Base-by-base conservation (phyloP, 352 stramenopile species). In the Salisapilia sapeloensis region DNA sequence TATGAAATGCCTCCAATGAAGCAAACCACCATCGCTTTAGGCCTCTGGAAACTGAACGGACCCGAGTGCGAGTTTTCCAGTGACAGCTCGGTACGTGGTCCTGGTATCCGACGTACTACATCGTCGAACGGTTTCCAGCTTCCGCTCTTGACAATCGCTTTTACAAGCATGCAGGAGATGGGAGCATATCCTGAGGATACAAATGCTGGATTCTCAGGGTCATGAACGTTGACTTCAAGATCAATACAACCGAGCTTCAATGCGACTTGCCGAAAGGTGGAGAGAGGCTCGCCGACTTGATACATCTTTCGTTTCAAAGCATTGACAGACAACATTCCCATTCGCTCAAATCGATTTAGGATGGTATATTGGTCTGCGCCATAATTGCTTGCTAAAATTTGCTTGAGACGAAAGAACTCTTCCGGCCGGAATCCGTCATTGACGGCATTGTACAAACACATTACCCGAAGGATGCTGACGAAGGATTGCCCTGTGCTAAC, bases 141-240 rank as follows among this genome's bases (percentile, higher is more conserved):
- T 0, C 48, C 42, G 22, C 48, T 26, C 19, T 63, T 65, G 11
- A 85, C 40, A 4, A 84, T 53, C 29, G 79, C 55, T 48, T 85
- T 62, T 12, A 86, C 58, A 1, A 86, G 41, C 11, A 63, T 53
- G 31, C 61, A 66, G 22, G 66, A 75, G 26, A 86, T 67, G 9
- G 74, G 70, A 10, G 50, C 53, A 33, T 84, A 86, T 7, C 74
- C 70, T 8, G 56, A 66, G 0, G 71, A 85, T 11, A 86, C 70
- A 15, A 79, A 89, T 11, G 67, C 64, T 3, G 60, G 43, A 23
- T 48, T 70, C 33, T 56, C 50, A 2, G 63, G 67, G 23, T 65
- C 59, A 6, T 70, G 50, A 2, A 57, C 26, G 27, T 82, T 64
- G 19, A 79, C 50, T 13, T 78, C 48, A 27, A 77, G 18, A 34